Conservation (phyloP, 2,329 filamentous ascomycete genomes). For the Diaporthe destruens region DNA sequence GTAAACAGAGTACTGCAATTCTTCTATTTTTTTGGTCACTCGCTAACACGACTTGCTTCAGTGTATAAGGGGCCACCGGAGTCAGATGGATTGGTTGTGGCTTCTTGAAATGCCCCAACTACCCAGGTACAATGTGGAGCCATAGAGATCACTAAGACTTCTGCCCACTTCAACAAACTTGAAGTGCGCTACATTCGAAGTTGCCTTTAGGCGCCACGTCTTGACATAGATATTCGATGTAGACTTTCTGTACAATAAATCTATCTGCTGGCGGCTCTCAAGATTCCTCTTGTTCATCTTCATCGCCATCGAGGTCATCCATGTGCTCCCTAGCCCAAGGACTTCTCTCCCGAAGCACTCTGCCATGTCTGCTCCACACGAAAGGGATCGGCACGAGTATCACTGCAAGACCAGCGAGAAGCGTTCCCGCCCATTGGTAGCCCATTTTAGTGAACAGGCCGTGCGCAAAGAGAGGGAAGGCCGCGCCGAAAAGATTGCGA, state of each 20-base stretch:
- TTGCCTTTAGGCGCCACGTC: no score
- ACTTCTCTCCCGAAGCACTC: conserved; percentile 46
- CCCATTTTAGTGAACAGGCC: conserved; percentile 52
- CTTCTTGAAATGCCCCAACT: not conserved
- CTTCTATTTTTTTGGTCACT: not conserved
- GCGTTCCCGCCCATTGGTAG: conserved; percentile 52
- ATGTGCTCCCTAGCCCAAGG: conserved; percentile 48
- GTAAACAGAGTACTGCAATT: conserved; percentile 49
- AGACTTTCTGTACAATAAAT: no score
- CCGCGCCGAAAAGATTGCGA: conserved; percentile 54
- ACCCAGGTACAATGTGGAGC: no score
- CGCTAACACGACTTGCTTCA: conserved; percentile 32
- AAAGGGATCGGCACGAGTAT: conserved; percentile 52
- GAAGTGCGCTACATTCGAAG: not conserved
- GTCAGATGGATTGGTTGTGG: conserved; percentile 44
- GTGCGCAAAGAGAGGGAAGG: conserved; percentile 54
- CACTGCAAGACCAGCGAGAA: conserved; percentile 52
- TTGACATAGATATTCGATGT: not conserved
- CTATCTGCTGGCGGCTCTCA: not conserved
- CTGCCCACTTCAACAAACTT: no score
- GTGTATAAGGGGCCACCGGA: conserved; percentile 48
- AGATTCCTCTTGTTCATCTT: conserved; percentile 23
- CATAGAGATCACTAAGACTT: no score
- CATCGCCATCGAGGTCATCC: conserved; percentile 41
- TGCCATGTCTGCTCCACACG: conserved; percentile 46